Conservation (phyloP, 2,329 filamentous ascomycete species). For the Nemania abortiva region DNA sequence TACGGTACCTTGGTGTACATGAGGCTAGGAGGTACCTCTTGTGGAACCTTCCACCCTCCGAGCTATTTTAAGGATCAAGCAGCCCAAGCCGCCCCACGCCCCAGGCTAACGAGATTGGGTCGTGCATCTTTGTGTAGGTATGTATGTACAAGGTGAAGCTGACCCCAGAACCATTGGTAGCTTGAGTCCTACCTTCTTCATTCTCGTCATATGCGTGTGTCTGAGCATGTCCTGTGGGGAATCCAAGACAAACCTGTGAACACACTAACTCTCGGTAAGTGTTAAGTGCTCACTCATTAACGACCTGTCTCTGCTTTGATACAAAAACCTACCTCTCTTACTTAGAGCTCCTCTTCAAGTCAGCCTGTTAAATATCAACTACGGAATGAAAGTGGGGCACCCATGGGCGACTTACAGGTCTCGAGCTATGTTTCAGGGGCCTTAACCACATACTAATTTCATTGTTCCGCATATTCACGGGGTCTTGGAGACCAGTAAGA, state of each 20-base stretch:
- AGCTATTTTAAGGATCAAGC: conserved; percentile 36
- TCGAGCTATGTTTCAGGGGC: conserved; percentile 31
- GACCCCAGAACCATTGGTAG: conserved; percentile 9
- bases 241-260: not conserved
- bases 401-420: not conserved
- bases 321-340: not conserved
- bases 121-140: conserved; percentile 17
- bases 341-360: not conserved
- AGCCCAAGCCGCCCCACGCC: conserved; percentile 14
- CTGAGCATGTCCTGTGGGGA: not conserved
- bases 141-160: conserved; percentile 25
- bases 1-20: not conserved
- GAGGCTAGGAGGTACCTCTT: not conserved
- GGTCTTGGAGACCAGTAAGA: conserved; percentile 8
- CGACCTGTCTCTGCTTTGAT: not conserved
- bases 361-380: not conserved
- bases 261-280: not conserved
- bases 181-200: conserved; percentile 5
- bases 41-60: conserved; percentile 22
- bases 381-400: not conserved
- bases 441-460: not conserved
- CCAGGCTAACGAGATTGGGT: conserved; percentile 34
- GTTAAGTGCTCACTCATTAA: not conserved
- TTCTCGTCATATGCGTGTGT: not conserved
- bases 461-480: not conserved